Base-by-base conservation (phyloP, 129 eudicot genomes). In the Saussurea involucrata region DNA sequence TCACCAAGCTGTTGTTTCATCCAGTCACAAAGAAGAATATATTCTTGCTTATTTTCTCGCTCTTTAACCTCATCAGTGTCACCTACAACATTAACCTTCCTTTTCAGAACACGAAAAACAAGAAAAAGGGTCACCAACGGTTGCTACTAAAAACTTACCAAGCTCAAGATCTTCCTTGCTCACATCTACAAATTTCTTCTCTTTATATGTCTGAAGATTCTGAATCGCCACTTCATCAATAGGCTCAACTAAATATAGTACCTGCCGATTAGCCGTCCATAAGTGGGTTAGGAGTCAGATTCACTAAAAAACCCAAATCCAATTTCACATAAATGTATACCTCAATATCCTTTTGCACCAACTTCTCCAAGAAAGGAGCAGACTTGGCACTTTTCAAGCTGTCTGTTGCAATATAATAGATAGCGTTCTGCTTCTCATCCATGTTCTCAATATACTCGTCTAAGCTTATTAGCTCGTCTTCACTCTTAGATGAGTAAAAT, bases 121-220 rank as follows among this genome's bases (percentile, higher is more conserved):
- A 32, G 53, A 68, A 68, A 32, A 24, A 68, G 22, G 4, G 27
- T 0, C 73, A 9, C 24, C 6, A 49, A 76, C 13, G 8, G 2
- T 33, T 32, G 9, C 61, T 24, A 21, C 49, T 1, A 69, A 60
- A 15, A 37, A 81, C 97, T 87, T 46, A 92, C 99, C 99, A 72
- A 95, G 96, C 87, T 95, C 99, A 68, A 95, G 83, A 74, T 95
- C 99, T 82, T 95, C 99, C 87, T 95, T 95, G 96, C 99, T 95
- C 60, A 95, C 91, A 82, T 95, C 99, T 46, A 95, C 99, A 81
- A 95, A 95, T 63, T 95, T 95, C 87, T 95, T 95, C 68, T 95
- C 96, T 72, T 95, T 95, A 73, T 92, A 95, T 0, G 97, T 91
- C 49, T 95, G 96, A 57, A 92, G 83, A 68, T 95, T 95, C 86